phyloP scores from a whole-genome alignment of 2,329 filamentous ascomycete genomes.

The Colletotrichum aenigma region DNA sequence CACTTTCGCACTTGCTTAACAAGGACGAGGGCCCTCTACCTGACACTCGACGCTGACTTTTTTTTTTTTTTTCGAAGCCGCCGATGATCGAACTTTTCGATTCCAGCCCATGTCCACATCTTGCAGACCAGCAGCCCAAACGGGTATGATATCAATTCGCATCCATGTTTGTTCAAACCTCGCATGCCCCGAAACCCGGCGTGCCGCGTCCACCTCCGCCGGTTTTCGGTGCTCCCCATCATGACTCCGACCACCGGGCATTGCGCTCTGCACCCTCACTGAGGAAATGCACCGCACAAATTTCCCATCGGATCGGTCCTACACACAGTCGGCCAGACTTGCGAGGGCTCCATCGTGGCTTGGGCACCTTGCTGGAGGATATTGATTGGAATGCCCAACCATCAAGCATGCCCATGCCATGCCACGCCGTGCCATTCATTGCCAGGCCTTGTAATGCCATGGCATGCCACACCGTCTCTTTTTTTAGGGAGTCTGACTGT shows the following conservation, averaged over 20 bases:
- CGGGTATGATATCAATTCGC: background rate
- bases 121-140: background rate
- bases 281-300: background rate
- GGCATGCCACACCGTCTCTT: background rate
- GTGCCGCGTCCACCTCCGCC: conserved; percentile 14
- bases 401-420: background rate
- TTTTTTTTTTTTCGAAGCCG: background rate
- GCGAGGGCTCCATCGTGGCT: background rate
- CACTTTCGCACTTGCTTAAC: background rate
- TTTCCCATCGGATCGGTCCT: background rate
- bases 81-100: background rate
- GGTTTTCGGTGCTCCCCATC: conserved; percentile 21
- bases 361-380: background rate
- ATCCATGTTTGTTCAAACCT: conserved; percentile 1
- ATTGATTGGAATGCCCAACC: background rate
- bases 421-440: background rate
- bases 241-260: conserved; percentile 19
- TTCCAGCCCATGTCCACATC: background rate
- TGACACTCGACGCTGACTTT: background rate
- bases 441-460: background rate
- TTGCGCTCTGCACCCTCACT: conserved; percentile 7
- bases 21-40: background rate
- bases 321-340: background rate
- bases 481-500: background rate
- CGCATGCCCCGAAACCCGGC: conserved; percentile 21